These are phyloP conservation scores for Clausena lansium DNA, from an alignment of 345 rosid genomes.

Conservation along the genomic window DNA sequence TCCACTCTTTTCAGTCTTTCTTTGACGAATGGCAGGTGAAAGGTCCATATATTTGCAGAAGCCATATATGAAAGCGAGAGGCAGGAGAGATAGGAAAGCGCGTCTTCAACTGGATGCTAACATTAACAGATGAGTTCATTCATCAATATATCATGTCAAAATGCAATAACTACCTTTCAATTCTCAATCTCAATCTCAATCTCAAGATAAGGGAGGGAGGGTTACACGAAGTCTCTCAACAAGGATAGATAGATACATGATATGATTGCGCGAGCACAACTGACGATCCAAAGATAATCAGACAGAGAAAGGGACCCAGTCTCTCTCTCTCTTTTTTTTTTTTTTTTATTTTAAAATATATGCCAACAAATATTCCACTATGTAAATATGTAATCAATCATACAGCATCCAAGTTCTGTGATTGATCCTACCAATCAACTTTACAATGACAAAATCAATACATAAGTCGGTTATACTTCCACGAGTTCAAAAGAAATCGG, in stretches of 20 bases:
- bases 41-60: too few relatives aligned
- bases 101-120: neutral
- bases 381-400: slow-evolving; percentile 10
- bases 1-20: too few relatives aligned
- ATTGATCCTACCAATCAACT: slow-evolving; percentile 21
- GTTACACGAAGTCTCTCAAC: neutral
- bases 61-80: neutral
- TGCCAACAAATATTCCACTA: slow-evolving; percentile 21
- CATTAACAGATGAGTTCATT: neutral
- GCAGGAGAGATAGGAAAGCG: neutral
- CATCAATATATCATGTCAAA: neutral
- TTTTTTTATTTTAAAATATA: neutral
- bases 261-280: neutral
- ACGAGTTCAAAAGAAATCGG: neutral
- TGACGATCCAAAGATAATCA: neutral
- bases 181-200: neutral
- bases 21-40: too few relatives aligned
- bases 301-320: neutral
- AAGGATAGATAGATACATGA: neutral
- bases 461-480: slow-evolving; percentile 12
- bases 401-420: slow-evolving; percentile 13
- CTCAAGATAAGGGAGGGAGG: too few relatives aligned
- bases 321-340: neutral
- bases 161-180: neutral
- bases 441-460: slow-evolving; percentile 28